Conservation (phyloP, 2,329 filamentous ascomycete genomes). For the Cryphonectria naterciae region DNA sequence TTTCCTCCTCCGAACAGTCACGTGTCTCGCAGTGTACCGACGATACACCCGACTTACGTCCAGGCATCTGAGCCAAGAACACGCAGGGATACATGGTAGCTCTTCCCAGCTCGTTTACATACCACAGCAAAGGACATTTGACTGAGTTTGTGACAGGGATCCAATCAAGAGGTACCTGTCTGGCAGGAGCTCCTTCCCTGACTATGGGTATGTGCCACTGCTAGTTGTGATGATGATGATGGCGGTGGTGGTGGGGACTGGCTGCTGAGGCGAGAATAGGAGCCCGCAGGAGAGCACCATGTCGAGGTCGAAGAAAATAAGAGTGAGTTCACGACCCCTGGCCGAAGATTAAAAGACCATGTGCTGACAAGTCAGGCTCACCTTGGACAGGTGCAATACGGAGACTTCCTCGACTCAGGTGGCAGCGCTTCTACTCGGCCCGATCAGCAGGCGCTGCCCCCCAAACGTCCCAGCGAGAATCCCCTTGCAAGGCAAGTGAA, state of each 20-base stretch:
- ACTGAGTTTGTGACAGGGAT: slow-evolving; percentile 26
- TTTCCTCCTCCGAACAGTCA: background rate
- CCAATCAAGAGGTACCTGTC: slow-evolving; percentile 38
- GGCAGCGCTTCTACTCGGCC: background rate
- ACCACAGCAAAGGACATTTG: background rate
- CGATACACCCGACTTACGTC: background rate
- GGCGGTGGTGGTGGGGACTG: background rate
- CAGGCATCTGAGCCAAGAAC: background rate
- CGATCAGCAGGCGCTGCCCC: background rate
- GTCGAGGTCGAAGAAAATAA: background rate
- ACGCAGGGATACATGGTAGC: background rate
- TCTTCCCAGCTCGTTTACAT: background rate
- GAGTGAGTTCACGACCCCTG: background rate
- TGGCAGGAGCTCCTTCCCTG: slow-evolving; percentile 44
- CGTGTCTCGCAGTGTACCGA: background rate
- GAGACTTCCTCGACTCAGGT: slow-evolving; percentile 9
- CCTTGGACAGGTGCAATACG: background rate
- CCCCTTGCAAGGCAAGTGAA: slow-evolving; percentile 8
- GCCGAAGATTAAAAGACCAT: background rate
- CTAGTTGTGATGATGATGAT: slow-evolving; percentile 12
- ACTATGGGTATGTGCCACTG: slow-evolving; percentile 45
- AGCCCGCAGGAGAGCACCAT: slow-evolving; percentile 17
- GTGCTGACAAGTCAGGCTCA: background rate
- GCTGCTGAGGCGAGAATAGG: slow-evolving; percentile 20
- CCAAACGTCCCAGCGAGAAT: slow-evolving; percentile 21